phyloP scores from a whole-genome alignment of 345 rosid species.

The rapeseed (Brassica napus) region DNA sequence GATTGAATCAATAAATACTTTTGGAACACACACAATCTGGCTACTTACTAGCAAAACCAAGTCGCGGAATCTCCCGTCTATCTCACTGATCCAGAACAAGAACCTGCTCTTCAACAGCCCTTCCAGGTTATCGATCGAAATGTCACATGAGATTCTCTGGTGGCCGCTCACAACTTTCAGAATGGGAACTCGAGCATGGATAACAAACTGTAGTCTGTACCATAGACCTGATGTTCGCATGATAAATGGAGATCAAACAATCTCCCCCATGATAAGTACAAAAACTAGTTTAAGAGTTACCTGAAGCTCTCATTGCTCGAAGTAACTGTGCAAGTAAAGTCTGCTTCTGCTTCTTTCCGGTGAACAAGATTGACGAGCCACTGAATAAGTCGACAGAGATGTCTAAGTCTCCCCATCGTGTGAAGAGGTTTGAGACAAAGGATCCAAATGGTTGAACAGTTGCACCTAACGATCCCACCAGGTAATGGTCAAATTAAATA shows the following conservation, averaged over 20 bases:
- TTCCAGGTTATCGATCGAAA: constrained; percentile 75
- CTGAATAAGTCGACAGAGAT: constrained; percentile 62
- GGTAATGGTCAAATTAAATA: too few species aligned
- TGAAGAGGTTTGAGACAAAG: constrained; percentile 80
- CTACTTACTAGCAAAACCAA: constrained; percentile 71
- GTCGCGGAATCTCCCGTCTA: constrained; percentile 83
- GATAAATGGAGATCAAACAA: constrained; percentile 22
- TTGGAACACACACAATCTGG: constrained; percentile 1
- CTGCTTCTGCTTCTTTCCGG: constrained; percentile 73
- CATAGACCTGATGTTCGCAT: constrained; percentile 49
- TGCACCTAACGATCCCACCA: constrained; percentile 56
- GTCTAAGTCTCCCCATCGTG: constrained; percentile 81
- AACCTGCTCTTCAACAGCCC: constrained; percentile 79
- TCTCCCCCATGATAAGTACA: neutral
- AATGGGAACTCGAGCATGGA: constrained; percentile 80
- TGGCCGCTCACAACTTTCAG: constrained; percentile 57
- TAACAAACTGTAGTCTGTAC: constrained; percentile 55
- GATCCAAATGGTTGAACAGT: constrained; percentile 90
- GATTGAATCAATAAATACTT: neutral
- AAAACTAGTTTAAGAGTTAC: constrained; percentile 3
- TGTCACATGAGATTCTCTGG: constrained; percentile 72
- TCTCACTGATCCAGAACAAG: constrained; percentile 72
- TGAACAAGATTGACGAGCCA: constrained; percentile 55
- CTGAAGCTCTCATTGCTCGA: constrained; percentile 59
- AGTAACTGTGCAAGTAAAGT: constrained; percentile 55